Conservation (phyloP, 768 basidiomycete species). For the Porphyrellus cyaneotinctus region DNA sequence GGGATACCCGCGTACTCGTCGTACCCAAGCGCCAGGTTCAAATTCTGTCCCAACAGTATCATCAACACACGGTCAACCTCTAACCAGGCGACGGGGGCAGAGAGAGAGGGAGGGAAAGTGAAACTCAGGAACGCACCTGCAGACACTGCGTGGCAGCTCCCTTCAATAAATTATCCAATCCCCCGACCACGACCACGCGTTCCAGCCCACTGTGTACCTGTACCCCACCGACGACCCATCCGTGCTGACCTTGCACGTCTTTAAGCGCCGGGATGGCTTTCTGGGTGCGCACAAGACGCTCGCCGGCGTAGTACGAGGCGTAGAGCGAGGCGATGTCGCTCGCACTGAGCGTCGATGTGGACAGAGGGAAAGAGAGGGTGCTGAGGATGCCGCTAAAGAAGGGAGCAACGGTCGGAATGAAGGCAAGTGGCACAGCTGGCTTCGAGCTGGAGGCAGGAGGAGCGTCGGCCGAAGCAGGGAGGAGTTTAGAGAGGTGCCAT, state of each 20-base stretch:
- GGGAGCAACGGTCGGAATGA: conserved; percentile 81
- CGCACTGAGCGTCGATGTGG: conserved; percentile 55
- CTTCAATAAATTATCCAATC: conserved; percentile 93
- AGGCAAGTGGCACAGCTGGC: conserved; percentile 58
- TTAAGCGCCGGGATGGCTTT: conserved; percentile 67
- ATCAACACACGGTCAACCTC: background rate
- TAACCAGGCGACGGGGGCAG: background rate
- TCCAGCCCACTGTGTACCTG: conserved; percentile 89
- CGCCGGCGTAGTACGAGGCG: conserved; percentile 68
- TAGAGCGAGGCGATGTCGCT: conserved; percentile 70
- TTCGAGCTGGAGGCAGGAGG: background rate
- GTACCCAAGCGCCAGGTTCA: conserved; percentile 86
- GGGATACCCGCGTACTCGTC: conserved; percentile 83
- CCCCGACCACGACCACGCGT: conserved; percentile 92
- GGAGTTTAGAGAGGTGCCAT: conserved; percentile 68
- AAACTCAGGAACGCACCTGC: conserved; percentile 57
- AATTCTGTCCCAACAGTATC: conserved; percentile 50
- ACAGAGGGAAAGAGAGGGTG: conserved; percentile 79
- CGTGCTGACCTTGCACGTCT: conserved; percentile 80
- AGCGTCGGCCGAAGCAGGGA: conserved; percentile 20
- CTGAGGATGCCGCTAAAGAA: conserved; percentile 98
- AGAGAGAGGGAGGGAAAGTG: background rate
- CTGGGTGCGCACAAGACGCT: conserved; percentile 66
- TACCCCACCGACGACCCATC: conserved; percentile 88
- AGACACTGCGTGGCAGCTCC: conserved; percentile 99